Base-by-base conservation (phyloP, 768 basidiomycete species). In the Gloeopeniophorella convolvens region DNA sequence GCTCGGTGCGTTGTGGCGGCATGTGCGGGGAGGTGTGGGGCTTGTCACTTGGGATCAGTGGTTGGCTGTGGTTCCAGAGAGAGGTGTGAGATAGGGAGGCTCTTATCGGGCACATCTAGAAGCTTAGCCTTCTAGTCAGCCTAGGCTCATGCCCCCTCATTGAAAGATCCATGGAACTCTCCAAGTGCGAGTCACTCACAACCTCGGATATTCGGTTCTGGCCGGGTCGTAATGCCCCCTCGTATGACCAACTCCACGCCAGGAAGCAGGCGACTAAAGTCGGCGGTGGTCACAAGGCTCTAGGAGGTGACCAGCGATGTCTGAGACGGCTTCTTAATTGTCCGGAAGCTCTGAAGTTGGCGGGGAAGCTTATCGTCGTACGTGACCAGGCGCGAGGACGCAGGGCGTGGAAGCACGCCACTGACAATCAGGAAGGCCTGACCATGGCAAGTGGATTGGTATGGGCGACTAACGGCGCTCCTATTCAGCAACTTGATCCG, bases 21-120 rank as follows among this genome's bases (percentile, higher is more conserved):
- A n/a, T n/a, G n/a, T n/a, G n/a, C n/a, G n/a, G n/a, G n/a, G n/a
- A n/a, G n/a, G n/a, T n/a, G n/a, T n/a, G n/a, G n/a, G n/a, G n/a
- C n/a, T n/a, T n/a, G n/a, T n/a, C n/a, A n/a, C n/a, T n/a, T n/a
- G n/a, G n/a, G n/a, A n/a, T n/a, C n/a, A n/a, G n/a, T n/a, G n/a
- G n/a, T n/a, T n/a, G n/a, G n/a, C n/a, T n/a, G n/a, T n/a, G n/a
- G n/a, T n/a, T n/a, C n/a, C n/a, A n/a, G n/a, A n/a, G n/a, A n/a
- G n/a, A 5, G 11, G 45, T 11, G 21, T 53, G 45, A 36, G 51
- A 48, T 48, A 48, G 46, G 51, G 41, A 46, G 32, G 30, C 46
- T 47, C 51, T 42, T 53, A 53, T 53, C 51, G 46, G 34, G 34
- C 18, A 24, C 51, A 53, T 53, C 51, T 48, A 53, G 51, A 53